These are phyloP conservation scores for Solanum dulcamara DNA, from an alignment of 257 asterid species.

Conservation along the genomic window DNA sequence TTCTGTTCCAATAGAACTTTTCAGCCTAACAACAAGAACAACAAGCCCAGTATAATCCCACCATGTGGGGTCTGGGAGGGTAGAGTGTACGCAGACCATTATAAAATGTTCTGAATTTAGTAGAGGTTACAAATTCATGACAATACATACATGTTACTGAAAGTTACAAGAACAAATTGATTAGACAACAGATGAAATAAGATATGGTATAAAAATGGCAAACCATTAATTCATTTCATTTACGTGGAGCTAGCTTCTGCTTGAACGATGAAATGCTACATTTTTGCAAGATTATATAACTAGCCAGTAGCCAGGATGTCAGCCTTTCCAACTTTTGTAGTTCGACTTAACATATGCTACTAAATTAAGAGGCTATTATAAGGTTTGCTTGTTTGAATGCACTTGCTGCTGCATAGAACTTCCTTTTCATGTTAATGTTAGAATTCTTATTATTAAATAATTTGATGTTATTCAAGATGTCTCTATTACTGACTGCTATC, in stretches of 20 bases:
- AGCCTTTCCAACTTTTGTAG: background rate
- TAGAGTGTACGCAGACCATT: no score
- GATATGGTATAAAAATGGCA: background rate
- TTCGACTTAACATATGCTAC: background rate
- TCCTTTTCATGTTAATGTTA: background rate
- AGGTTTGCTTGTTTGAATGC: background rate
- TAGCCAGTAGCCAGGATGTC: background rate
- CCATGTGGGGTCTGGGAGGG: no score
- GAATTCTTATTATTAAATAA: background rate
- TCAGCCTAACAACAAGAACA: background rate
- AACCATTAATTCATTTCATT: background rate
- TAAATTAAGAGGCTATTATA: background rate
- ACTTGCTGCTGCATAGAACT: background rate
- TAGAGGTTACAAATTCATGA: background rate
- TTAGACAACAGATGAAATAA: background rate
- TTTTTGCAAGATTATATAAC: background rate
- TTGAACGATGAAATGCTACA: background rate
- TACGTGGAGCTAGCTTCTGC: background rate
- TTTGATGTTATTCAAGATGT: background rate
- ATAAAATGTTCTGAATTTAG: background rate
- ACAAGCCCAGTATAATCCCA: no score
- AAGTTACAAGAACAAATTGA: background rate
- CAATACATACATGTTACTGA: background rate
- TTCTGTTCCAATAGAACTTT: background rate
- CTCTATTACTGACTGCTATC: background rate